Conservation (phyloP, 2,329 filamentous ascomycete genomes). For the Talaromyces rugulosus region DNA sequence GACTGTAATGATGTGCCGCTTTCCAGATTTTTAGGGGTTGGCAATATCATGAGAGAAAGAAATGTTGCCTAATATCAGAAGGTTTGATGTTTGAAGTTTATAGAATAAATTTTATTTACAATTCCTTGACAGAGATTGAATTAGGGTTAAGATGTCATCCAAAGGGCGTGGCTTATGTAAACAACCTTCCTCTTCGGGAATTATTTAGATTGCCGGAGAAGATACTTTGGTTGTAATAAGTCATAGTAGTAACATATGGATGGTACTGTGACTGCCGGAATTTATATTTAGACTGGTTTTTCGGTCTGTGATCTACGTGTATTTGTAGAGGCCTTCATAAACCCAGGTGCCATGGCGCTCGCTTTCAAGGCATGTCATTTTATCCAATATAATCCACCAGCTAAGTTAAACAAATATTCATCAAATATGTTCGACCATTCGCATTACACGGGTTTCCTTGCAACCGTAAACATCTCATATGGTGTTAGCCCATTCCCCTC, state of each 20-base stretch:
- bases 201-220: neutral
- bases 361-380: neutral
- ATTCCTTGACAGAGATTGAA: neutral
- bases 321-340: neutral
- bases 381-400: neutral
- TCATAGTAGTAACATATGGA: neutral
- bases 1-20: neutral
- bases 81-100: no score
- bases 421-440: neutral
- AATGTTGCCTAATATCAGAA: neutral
- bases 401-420: neutral
- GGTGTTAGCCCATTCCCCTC: slow-evolving; percentile 18
- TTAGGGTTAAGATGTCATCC: neutral
- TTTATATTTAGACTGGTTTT: neutral
- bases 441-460: neutral
- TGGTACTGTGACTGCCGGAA: neutral
- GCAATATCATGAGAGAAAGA: neutral
- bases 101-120: no score
- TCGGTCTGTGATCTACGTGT: neutral
- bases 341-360: neutral
- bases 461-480: neutral
- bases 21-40: neutral
- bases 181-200: neutral
- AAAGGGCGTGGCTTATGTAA: neutral
- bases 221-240: neutral